Evolutionary conservation across 805 yeast species (phyloP).

Genomic region (Candida succiphila): DNA sequence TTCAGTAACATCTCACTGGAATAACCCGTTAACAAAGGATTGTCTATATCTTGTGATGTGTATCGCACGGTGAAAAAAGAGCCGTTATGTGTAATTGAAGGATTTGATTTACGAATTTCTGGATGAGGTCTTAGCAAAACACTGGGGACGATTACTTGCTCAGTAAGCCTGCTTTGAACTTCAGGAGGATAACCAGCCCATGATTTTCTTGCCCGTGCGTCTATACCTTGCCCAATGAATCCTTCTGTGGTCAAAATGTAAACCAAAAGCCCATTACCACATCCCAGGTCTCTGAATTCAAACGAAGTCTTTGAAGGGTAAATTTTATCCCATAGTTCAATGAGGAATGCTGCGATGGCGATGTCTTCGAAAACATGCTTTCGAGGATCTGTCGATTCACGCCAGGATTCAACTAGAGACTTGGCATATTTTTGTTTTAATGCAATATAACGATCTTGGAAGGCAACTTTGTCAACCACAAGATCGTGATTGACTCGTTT

Average conservation of each 20-base stretch:
- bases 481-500: conserved; percentile 84
- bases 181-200: conserved; percentile 71
- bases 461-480: conserved; percentile 71
- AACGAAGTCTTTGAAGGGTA: conserved; percentile 30
- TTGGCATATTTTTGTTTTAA: conserved; percentile 79
- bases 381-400: conserved; percentile 88
- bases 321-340: conserved; percentile 69
- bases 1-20: conserved; percentile 41
- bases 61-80: conserved; percentile 37
- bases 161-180: conserved; percentile 48
- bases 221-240: conserved; percentile 73
- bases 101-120: conserved; percentile 39
- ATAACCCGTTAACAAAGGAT: conserved; percentile 44
- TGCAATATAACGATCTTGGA: conserved; percentile 73
- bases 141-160: conserved; percentile 79
- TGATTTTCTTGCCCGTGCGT: conserved; percentile 81
- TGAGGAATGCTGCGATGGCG: conserved; percentile 89
- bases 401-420: conserved; percentile 70
- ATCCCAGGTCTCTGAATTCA: conserved; percentile 83
- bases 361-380: conserved; percentile 96
- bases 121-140: conserved; percentile 65
- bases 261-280: conserved; percentile 88
- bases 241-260: conserved; percentile 74
- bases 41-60: conserved; percentile 5
- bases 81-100: conserved; percentile 51